Conservation (phyloP, 257 asterid genomes). For the Solanum stenotomum region DNA sequence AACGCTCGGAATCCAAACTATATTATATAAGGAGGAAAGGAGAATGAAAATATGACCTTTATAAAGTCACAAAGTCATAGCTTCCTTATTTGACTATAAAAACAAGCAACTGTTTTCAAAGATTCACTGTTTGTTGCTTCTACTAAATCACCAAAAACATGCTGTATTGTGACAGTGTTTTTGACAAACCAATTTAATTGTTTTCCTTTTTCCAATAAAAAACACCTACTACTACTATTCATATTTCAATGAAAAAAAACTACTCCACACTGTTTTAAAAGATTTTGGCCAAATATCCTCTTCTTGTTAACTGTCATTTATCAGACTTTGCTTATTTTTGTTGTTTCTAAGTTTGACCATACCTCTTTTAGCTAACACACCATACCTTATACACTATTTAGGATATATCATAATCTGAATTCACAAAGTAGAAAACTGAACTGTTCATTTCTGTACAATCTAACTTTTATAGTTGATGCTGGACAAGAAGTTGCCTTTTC, state of each 20-base stretch:
- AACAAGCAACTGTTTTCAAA: background rate
- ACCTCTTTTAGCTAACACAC: background rate
- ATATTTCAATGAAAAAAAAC: background rate
- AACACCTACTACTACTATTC: background rate
- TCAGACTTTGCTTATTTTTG: background rate
- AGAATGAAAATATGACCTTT: background rate
- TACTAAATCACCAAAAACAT: background rate
- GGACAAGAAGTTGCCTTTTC: background rate
- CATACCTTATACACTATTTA: background rate
- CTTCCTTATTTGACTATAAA: background rate
- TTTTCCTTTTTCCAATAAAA: background rate
- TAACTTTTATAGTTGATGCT: background rate
- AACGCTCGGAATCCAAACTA: accelerated
- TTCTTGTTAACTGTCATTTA: background rate
- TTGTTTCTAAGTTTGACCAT: background rate
- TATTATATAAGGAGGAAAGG: background rate
- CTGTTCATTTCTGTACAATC: background rate
- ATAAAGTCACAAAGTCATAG: background rate
- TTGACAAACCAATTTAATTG: background rate
- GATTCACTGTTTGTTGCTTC: background rate
- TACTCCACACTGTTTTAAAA: background rate
- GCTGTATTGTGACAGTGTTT: background rate
- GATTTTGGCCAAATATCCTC: background rate
- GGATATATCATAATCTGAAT: background rate
- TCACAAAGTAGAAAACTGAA: background rate